Conservation (phyloP, 139 green algal genomes). For the Mesotaenium endlicherianum region DNA sequence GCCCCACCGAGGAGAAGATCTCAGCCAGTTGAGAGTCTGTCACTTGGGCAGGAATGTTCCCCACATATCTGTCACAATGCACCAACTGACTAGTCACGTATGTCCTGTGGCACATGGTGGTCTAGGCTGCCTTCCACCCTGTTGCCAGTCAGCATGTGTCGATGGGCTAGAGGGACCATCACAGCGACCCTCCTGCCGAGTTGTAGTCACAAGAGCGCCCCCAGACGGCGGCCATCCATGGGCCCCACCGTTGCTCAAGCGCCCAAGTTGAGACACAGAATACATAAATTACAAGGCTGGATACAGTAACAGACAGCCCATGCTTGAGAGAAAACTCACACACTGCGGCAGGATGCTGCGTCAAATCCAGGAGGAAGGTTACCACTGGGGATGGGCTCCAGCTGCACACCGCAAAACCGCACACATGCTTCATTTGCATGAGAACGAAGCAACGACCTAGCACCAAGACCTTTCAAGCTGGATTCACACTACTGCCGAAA, state of each 20-base stretch:
- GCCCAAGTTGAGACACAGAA: too few species aligned
- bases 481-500: too few species aligned
- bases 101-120: background rate
- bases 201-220: background rate
- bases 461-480: too few species aligned
- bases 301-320: too few species aligned
- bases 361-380: slow-evolving; percentile 29
- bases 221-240: background rate
- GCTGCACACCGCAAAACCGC: too few species aligned
- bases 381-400: slow-evolving; percentile 13
- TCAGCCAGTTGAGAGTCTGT: slow-evolving; percentile 28
- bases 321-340: too few species aligned
- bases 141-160: background rate
- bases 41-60: slow-evolving; percentile 42
- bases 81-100: background rate
- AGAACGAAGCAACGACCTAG: too few species aligned
- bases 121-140: background rate
- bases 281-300: too few species aligned
- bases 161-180: background rate
- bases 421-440: too few species aligned
- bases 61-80: slow-evolving; percentile 32
- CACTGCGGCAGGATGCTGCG: slow-evolving; percentile 14
- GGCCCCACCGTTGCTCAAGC: background rate
- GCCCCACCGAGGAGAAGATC: slow-evolving; percentile 31
- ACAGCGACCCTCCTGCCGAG: background rate